These are phyloP conservation scores for Spencermartinsiella ligniputridi DNA, from an alignment of 1,139 yeast genomes.

Conservation along the genomic window DNA sequence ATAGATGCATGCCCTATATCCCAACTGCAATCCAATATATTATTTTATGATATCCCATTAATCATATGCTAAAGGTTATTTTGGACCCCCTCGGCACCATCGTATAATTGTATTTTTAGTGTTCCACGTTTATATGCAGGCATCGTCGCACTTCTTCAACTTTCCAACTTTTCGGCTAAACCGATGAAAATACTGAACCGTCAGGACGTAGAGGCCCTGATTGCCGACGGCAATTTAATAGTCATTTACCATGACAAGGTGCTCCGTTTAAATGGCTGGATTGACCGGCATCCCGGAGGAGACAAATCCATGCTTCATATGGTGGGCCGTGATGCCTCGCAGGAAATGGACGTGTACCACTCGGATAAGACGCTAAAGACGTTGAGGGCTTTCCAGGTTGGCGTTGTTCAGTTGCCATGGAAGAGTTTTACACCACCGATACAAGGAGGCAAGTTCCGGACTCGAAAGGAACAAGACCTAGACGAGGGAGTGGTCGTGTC, in stretches of 20 bases:
- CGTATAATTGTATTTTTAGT: too few relatives aligned
- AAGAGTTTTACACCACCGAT: conserved; percentile 78
- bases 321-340: conserved; percentile 88
- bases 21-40: too few relatives aligned
- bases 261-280: conserved; percentile 65
- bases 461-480: conserved; percentile 22
- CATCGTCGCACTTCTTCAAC: too few relatives aligned
- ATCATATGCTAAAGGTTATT: too few relatives aligned
- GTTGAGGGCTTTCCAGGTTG: conserved; percentile 58
- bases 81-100: too few relatives aligned
- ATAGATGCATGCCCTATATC: too few relatives aligned
- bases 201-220: conserved; percentile 44
- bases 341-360: conserved; percentile 82
- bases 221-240: conserved; percentile 63
- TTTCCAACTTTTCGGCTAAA: too few relatives aligned
- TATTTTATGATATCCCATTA: too few relatives aligned
- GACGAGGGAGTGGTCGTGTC: conserved; percentile 23
- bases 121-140: too few relatives aligned
- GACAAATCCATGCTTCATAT: conserved; percentile 77
- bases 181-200: conserved; percentile 6
- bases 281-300: conserved; percentile 81
- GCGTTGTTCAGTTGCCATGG: conserved; percentile 62
- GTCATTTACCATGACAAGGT: conserved; percentile 62
- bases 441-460: conserved; percentile 65
- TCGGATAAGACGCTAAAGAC: conserved; percentile 48